Percentiles rank a stretch among this genome's conserved stretches.
Evolutionary conservation across 2,329 filamentous ascomycete genomes (phyloP).

Genomic region (Fusarium robinianum): DNA sequence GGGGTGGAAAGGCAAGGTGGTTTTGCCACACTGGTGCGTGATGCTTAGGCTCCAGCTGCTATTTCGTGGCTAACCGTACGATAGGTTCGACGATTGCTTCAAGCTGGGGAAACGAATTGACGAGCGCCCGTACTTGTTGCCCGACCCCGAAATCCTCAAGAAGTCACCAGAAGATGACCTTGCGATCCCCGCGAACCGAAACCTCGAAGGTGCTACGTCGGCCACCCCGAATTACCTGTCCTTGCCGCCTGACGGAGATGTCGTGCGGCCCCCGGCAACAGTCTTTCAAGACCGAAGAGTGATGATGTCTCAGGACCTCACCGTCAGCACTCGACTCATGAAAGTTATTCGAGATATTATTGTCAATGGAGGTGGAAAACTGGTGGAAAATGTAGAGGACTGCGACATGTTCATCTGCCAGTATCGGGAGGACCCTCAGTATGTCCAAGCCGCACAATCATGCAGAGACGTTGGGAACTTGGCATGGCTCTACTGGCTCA

Average conservation of each 20-base stretch:
- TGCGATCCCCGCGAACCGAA: conserved; percentile 59
- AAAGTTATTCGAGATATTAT: conserved; percentile 74
- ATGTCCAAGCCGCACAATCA: conserved; percentile 73
- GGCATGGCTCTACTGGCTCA: conserved; percentile 91
- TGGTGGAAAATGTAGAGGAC: conserved; percentile 67
- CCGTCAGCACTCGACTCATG: conserved; percentile 67
- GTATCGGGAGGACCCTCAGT: conserved; percentile 80
- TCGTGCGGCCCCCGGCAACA: conserved; percentile 59
- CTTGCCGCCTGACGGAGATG: conserved; percentile 48
- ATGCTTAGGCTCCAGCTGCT: neutral
- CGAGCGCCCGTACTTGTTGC: conserved; percentile 83
- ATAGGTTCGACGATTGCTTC: conserved; percentile 96
- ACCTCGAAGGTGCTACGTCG: conserved; percentile 70
- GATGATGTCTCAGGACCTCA: conserved; percentile 75
- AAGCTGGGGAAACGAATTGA: conserved; percentile 90
- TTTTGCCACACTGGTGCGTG: conserved; percentile 86
- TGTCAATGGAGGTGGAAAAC: conserved; percentile 67
- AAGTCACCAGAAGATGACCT: conserved; percentile 60
- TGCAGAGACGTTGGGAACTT: conserved; percentile 89
- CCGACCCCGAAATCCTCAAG: conserved; percentile 81
- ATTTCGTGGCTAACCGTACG: neutral
- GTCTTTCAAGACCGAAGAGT: conserved; percentile 81
- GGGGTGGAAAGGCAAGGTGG: conserved; percentile 74
- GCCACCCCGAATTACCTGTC: conserved; percentile 50
- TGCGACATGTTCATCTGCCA: conserved; percentile 88